phyloP scores from a whole-genome alignment of 495 filamentous ascomycete genomes.

The Amphirosellinia nigrospora region DNA sequence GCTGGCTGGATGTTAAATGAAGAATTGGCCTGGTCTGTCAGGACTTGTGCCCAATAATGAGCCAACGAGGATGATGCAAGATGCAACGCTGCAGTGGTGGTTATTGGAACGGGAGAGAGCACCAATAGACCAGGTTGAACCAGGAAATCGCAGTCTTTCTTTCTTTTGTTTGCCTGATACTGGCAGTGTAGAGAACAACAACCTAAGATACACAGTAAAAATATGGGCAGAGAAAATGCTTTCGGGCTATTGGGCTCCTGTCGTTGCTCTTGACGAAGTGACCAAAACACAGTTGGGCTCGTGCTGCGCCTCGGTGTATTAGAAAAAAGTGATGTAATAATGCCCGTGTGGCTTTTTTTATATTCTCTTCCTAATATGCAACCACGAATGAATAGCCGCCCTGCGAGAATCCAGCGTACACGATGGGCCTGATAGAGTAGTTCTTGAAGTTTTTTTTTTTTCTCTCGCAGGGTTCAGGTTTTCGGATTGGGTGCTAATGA shows the following conservation, averaged over 20 bases:
- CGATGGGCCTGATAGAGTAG: neutral
- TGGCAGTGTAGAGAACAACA: neutral
- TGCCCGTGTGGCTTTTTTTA: neutral
- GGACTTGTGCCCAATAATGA: neutral
- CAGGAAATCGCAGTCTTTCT: neutral
- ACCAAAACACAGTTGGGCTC: constrained; percentile 8
- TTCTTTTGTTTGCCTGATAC: constrained; percentile 11
- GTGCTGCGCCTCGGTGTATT: constrained; percentile 12
- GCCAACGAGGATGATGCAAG: constrained; percentile 5
- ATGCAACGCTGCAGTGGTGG: constrained; percentile 10
- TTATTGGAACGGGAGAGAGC: neutral
- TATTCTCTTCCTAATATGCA: neutral
- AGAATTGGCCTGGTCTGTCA: neutral
- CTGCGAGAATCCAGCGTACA: neutral
- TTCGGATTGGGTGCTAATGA: neutral
- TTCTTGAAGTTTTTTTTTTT: no score
- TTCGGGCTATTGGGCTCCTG: constrained; percentile 11
- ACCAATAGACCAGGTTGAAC: constrained; percentile 1
- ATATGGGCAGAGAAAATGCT: neutral
- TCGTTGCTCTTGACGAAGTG: constrained; percentile 2
- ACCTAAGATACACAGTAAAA: constrained; percentile 2
- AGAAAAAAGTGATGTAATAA: neutral
- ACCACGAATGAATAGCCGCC: constrained; percentile 1
- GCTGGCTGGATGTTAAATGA: neutral
- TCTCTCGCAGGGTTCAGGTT: constrained; percentile 3